Base-by-base conservation (phyloP, 768 basidiomycete species). In the Hygrophorus russula region DNA sequence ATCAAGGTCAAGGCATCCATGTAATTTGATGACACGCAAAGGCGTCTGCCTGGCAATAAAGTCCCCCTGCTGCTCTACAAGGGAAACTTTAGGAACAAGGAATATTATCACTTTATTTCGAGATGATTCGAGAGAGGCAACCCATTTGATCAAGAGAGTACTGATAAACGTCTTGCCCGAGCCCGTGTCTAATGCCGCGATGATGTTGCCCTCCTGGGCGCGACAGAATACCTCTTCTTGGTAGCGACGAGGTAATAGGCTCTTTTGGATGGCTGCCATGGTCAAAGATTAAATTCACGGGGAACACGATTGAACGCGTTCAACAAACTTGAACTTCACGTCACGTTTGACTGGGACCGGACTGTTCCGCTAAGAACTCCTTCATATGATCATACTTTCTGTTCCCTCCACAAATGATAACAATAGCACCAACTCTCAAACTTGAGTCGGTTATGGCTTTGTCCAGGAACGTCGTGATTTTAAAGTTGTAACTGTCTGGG, bases 1-100 rank as follows among this genome's bases (percentile, higher is more conserved):
- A 50, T 83, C 78, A 42, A 86, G 65, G n/a, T 81, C 78, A 32
- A 80, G 64, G 6, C 75, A 73, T 13, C 89, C 90, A 48, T 78
- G 74, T 19, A 87, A 71, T 53, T 79, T 79, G 20, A 69, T 62
- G 15, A 90, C 80, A 31, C 74, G 74, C 34, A 90, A 56, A 0
- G 80, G 68, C 1, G 82, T 82, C 48, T 85, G 69, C 48, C 71
- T 64, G 10, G 68, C 54, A 43, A 90, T 73, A 50, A 80, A 86
- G 17, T 73, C 65, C 15, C 71, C 75, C 55, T 91, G 87, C 56
- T 93, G 91, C 49, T 83, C 76, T 15, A 92, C 91, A 12, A 94
- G 72, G 2, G 86, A 71, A 3, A 90, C 87, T 51, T 82, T 82
- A 0, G 91, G 91, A 2, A 88, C 88, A 28, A 93, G 70, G 54